Evolutionary conservation across 129 eudicot genomes (phyloP), one percentile per base, ranked within the genome.

Genomic region (Erigeron canadensis): DNA sequence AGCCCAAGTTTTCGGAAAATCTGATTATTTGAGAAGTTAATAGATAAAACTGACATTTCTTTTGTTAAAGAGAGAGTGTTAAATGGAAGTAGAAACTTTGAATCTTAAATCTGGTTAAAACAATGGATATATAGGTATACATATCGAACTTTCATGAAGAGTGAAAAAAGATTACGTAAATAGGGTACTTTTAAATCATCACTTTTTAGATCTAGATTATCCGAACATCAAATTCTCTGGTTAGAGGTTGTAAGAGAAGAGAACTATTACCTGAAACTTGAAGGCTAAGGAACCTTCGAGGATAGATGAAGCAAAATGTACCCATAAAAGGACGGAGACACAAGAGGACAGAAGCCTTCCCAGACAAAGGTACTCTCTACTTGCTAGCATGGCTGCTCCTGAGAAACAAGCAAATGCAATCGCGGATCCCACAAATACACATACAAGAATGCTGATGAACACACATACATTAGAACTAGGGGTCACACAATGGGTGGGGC

Each of bases 361-460:
- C 7, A 89, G 72, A 63, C 82, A 89, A 7, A 89, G 79, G 79
- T 70, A 84, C 81, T 86, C 90, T 65, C 93, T 82, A 38, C 90
- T 84, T 22, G 93, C 90, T 40, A 84, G 70, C 84, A 89, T 84
- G 71, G 96, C 96, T 39, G 93, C 93, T 0, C 64, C 85, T 4
- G 92, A 86, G 76, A 89, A 89, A 75, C 90, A 89, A 67, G 81
- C 93, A 75, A 89, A 89, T 11, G 88, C 92, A 70, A 89, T 64
- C 34, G 89, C 96, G 46, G 88, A 77, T 38, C 92, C 96, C 65
- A 89, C 88, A 64, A 86, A 87, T 39, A 93, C 86, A 41, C 86
- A 68, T 50, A 86, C 88, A n/a, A 89, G 69, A 63, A 89, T 81
- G 78, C 88, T 89, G 84, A 86, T 40, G 22, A 37, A 58, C 7